Percentiles rank a stretch among this genome's conserved stretches.
These are phyloP conservation scores for Picea engelmannii DNA, from an alignment of 83 land plant genomes.

Conservation along the genomic window DNA sequence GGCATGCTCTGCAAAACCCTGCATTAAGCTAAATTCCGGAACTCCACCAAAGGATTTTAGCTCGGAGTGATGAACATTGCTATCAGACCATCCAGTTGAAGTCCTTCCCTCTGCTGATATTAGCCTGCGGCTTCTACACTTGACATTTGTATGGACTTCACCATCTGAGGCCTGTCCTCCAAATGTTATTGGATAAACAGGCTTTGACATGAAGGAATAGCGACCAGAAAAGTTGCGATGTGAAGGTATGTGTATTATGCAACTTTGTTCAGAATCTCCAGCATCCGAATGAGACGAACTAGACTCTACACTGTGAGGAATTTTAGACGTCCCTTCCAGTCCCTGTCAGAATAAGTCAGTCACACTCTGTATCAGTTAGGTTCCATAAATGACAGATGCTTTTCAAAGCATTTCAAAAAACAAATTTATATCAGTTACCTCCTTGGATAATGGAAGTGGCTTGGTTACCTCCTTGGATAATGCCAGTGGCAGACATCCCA, in stretches of 20 bases:
- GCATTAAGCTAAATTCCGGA: not conserved
- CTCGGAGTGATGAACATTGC: slow-evolving; percentile 9
- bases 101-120: slow-evolving; percentile 7
- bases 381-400: not conserved
- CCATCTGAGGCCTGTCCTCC: slow-evolving; percentile 17
- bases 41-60: not conserved
- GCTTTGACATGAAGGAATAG: slow-evolving; percentile 51
- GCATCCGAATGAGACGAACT: slow-evolving; percentile 55
- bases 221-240: slow-evolving; percentile 33
- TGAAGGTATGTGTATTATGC: slow-evolving; percentile 20
- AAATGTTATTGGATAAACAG: slow-evolving; percentile 45
- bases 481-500: slow-evolving; percentile 6
- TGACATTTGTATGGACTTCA: slow-evolving; percentile 12
- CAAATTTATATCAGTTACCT: slow-evolving; percentile 8
- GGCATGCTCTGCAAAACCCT: slow-evolving; percentile 22
- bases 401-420: not conserved
- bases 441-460: slow-evolving; percentile 4
- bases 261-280: slow-evolving; percentile 36
- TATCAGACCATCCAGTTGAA: not conserved
- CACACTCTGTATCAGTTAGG: not conserved
- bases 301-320: slow-evolving; percentile 36
- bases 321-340: slow-evolving; percentile 18
- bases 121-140: slow-evolving; percentile 3
- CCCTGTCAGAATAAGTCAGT: slow-evolving; percentile 34
- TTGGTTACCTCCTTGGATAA: slow-evolving; percentile 9